Evolutionary conservation across 108 stramenopile species (phyloP), one percentile per base, ranked within the genome.

Genomic region (Nannochloropsis gaditana): DNA sequence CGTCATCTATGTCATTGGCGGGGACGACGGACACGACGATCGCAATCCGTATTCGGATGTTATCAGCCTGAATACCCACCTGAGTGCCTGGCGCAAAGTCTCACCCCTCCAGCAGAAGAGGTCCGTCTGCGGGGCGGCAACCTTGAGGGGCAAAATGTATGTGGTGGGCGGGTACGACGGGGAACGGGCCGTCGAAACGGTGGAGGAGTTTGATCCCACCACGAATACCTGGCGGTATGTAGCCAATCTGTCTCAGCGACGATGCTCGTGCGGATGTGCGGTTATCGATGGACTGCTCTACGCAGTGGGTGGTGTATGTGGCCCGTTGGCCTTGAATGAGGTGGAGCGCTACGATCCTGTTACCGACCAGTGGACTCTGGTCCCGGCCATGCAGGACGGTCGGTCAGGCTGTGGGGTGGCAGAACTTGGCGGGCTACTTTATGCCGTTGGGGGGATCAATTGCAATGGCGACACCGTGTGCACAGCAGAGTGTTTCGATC

Each of bases 1-100:
- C 44, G 21, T 79, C 21, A 41, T 84, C 11, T 47, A 42, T 41
- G 43, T 21, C 21, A 41, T 84, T 41, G 83, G 83, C 17, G 83
- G 83, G 21, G 83, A 84, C 44, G 42, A 84, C 83, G 83, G 83
- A 5, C 83, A 84, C 73, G 83, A 84, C 73, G 83, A 84, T 9
- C 83, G 73, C 83, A 84, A 84, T 21, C 83, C 83, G 44, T 84
- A 44, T 8, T 21, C 11, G 19, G n/a, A 15, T 2, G 59, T 73
- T n/a, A 73, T 2, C 19, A 73, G 59, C n/a, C n/a, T 73, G 59
- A n/a, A 73, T n/a, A 73, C 8, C 3, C 73, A 84, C 44, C 11
- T 84, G 73, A 11, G 31, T 19, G 31, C 11, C 44, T 84, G 83
- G 83, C 5, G 9, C 11, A 41, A 21, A 11, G 59, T 44, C 21